A percentile compares a stretch with the other conserved stretches of the same genome.
Evolutionary conservation across 495 filamentous ascomycete genomes (phyloP).

Genomic region (Aspergillus asperescens): DNA sequence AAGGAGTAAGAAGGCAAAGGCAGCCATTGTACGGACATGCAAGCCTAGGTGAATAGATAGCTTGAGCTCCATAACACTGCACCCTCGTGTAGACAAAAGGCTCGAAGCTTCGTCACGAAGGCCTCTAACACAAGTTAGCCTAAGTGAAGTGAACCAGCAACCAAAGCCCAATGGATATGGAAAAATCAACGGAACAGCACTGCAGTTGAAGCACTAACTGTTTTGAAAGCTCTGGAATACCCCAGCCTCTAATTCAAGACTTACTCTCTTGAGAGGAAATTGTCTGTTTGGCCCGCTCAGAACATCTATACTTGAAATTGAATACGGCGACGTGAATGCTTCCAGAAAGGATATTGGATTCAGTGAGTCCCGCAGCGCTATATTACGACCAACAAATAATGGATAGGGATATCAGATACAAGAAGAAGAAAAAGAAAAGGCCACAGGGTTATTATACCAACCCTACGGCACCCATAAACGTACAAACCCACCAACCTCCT

Average conservation of each 20-base stretch:
- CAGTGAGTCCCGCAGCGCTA: neutral
- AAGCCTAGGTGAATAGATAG: neutral
- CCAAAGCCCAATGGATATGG: neutral
- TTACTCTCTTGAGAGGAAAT: neutral
- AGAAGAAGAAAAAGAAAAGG: constrained; percentile 6
- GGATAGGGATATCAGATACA: constrained; percentile 5
- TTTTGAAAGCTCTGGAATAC: neutral
- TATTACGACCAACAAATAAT: neutral
- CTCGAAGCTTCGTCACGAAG: neutral
- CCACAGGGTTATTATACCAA: neutral
- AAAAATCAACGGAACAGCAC: too few relatives aligned
- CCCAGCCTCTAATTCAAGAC: neutral
- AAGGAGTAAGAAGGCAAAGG: neutral
- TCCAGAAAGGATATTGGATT: neutral
- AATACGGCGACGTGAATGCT: neutral
- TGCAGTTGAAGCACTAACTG: too few relatives aligned
- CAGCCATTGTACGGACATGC: too few relatives aligned
- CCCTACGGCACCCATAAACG: constrained; percentile 80
- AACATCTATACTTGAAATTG: neutral
- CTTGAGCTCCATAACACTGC: neutral
- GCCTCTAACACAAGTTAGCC: neutral
- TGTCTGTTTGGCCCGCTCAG: neutral
- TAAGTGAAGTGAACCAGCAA: neutral
- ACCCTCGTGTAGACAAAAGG: too few relatives aligned
- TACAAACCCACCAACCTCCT: constrained; percentile 79